These are phyloP conservation scores for Taxillus chinensis DNA, from an alignment of 164 flowering plant species.

Conservation along the genomic window DNA sequence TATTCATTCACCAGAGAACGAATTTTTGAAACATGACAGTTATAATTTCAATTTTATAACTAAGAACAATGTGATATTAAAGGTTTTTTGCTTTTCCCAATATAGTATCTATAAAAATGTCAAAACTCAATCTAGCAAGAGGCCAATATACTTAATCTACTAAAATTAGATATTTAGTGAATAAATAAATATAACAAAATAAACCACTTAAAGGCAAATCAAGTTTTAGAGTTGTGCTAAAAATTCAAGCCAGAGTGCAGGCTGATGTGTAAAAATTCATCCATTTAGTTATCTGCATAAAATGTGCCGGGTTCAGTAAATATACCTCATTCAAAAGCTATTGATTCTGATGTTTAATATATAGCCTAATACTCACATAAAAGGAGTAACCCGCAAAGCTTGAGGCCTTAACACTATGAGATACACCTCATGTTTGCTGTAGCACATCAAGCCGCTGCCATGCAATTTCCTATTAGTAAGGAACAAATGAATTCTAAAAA, in stretches of 20 bases:
- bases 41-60: no score
- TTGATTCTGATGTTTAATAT: neutral
- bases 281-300: constrained; percentile 59
- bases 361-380: constrained; percentile 40
- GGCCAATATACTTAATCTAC: neutral
- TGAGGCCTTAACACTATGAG: constrained; percentile 70
- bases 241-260: no score
- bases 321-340: neutral
- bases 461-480: constrained; percentile 68
- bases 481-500: constrained; percentile 2
- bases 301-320: constrained; percentile 2
- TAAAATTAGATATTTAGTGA: neutral
- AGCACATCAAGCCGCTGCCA: constrained; percentile 93
- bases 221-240: constrained; percentile 33
- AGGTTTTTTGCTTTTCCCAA: no score
- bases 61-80: no score
- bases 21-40: no score
- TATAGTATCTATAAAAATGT: neutral
- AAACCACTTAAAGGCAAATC: constrained; percentile 61
- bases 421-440: constrained; percentile 55
- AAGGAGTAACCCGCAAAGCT: constrained; percentile 93
- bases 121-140: neutral
- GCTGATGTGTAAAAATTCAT: constrained; percentile 67
- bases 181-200: no score
- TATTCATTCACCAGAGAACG: no score